Evolutionary conservation across 2,329 filamentous ascomycete species (phyloP), one percentile per base, ranked within the genome.

Genomic region (Chaetoscypha palmicola): DNA sequence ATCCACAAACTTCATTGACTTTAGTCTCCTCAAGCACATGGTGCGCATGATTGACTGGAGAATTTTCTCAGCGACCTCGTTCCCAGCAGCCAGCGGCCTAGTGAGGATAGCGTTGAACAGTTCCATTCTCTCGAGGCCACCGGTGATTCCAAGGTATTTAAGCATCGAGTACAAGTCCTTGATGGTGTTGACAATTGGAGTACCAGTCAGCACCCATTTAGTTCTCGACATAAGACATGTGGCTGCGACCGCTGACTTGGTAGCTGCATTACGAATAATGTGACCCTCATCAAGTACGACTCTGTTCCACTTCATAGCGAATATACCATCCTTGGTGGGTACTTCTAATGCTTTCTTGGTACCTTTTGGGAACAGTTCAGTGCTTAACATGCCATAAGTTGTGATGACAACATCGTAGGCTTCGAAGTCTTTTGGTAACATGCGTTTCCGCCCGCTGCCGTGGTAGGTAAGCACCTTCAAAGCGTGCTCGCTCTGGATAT

Each of bases 1-100:
- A 53, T 94, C 86, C 41, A 95, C 76, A 58, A 94, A 94, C 4
- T 74, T 74, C 88, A 95, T 94, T 44, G 91, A 82, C 62, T 95
- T 95, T 63, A 81, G 83, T 28, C 89, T 78, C 28, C 89, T 77
- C 17, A 95, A 70, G 56, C 86, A 92, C 36, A 94, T 74, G 14
- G 84, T 80, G n/a, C 73, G 72, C 79, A 94, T 90, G 34, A 94
- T 71, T 4, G 79, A 74, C 58, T 91, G 84, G 3, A 94, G 71
- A 3, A 91, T 67, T 9, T 73, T 64, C 37, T 79, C 79, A 10
- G 80, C 82, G 24, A 71, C 67, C 1, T 66, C 61, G 12, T 80
- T 72, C 1, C 77, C 78, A 4, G 62, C 58, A 41, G 73, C 74
- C 7, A 94, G 70, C 3, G 83, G 83, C 22, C 85, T 76, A 30